Evolutionary conservation across 192 early-diverging fungal genomes (phyloP), one percentile per base, ranked within the genome.

Genomic region (Podila epicladia): DNA sequence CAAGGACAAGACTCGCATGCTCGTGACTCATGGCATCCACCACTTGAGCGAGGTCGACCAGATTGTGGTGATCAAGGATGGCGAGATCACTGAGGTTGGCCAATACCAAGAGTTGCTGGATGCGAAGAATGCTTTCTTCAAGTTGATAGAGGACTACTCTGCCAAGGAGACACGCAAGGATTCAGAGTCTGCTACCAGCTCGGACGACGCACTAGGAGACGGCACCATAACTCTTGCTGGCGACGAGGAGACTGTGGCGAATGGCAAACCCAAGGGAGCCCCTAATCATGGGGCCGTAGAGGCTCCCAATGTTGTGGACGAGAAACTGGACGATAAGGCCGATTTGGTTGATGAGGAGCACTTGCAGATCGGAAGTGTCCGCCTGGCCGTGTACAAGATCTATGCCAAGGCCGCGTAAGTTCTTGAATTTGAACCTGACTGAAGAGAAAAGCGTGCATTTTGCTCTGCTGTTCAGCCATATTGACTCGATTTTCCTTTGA

Each of bases 11-110:
- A 87, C 91, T 28, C 89, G 96, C n/a, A 69, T 99, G 38, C 86
- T 96, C 50, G 95, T 95, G 13, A 94, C 94, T 4, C 91, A 93
- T 65, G 92, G 90, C 9, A 92, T 97, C 53, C 91, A 92, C 38
- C 92, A 93, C 62, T 58, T 98, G 11, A 87, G 84, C 41, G 85
- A 90, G 33, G 79, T 86, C 0, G 91, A 96, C 64, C 80, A 85
- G 15, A 87, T 96, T 19, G 69, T 95, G 58, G 82, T 95, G 74
- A 68, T 99, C 50, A 83, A 85, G 58, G 86, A 95, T 24, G 96
- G 96, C 1, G 49, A 69, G 24, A 87, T 96, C 24, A 78, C 64
- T 35, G 93, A 94, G 65, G 79, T 87, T 41, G 97, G 95, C 29
- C 64, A 85, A 9, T 94, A 90, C 69, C 70, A 84, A 12, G 76